Base-by-base conservation (phyloP, 176 grass and related monocot species). In the Eragrostis nindensis region DNA sequence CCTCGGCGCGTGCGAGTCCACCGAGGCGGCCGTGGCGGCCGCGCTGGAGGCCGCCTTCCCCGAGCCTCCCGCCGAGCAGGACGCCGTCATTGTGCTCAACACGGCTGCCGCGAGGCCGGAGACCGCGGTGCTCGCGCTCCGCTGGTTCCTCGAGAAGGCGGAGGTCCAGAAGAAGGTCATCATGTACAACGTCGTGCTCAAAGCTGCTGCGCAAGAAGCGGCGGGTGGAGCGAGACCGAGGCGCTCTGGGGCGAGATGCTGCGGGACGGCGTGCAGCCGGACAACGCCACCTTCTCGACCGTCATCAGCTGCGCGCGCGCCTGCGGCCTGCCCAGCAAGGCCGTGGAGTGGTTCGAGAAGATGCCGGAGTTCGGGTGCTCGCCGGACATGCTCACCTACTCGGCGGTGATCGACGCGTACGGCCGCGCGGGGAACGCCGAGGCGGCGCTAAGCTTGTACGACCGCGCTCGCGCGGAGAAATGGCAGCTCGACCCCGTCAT, bases 331-430 rank as follows among this genome's bases (percentile, higher is more conserved):
- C 90, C 86, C 7, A 64, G 24, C 19, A 95, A 91, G 76, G 90
- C 95, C 39, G 79, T 95, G 39, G 95, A 98, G 89, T 98, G 92
- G 90, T 95, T 89, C 75, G 96, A 98, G 78, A 95, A 95, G 82
- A 98, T 93, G 92, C 75, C 88, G 22, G 90, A 77, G 21, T 88
- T 89, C 14, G 84, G 79, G 47, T 98, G 90, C 86, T 77, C 61
- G n/a, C 96, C 96, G 8, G 87, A 87, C 75, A 81, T 86, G 59
- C 84, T 95, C 82, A 91, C 88, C 0, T 91, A 81, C 81, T 89
- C 96, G 21, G 88, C 70, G 64, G 88, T 95, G 75, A 98, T 98
- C 55, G 90, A 90, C 49, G 86, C 92, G 45, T 98, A 91, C 56
- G 90, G 92, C 17, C 90, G 84, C 39, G 84, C 84, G 19, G 92